These are phyloP conservation scores for Aegilops sharonensis DNA, from an alignment of 176 grass and related monocot genomes.

Conservation along the genomic window DNA sequence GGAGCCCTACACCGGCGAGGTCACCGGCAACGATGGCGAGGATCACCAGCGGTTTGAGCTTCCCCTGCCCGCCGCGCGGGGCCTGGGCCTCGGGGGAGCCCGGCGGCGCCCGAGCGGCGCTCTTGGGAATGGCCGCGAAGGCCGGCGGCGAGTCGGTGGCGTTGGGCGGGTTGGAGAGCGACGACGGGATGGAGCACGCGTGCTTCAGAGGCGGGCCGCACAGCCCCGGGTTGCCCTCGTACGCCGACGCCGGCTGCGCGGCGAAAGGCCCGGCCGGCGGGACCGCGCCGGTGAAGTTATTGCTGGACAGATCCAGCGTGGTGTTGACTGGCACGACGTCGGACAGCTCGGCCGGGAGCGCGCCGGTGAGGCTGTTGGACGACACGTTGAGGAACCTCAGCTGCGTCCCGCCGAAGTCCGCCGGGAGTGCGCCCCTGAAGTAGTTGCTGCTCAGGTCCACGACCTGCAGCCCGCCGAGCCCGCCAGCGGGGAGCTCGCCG, in stretches of 20 bases:
- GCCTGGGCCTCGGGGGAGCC: background rate
- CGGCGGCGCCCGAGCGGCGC: slow-evolving; percentile 14
- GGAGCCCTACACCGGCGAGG: slow-evolving; percentile 61
- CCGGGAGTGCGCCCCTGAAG: slow-evolving; percentile 60
- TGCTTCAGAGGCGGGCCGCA: slow-evolving; percentile 68
- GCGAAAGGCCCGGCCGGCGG: slow-evolving; percentile 55
- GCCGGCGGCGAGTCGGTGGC: slow-evolving; percentile 73
- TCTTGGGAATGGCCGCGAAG: slow-evolving; percentile 90
- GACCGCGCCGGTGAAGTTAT: slow-evolving; percentile 75
- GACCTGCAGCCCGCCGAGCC: slow-evolving; percentile 50
- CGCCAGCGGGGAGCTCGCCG: slow-evolving; percentile 49
- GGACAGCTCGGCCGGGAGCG: slow-evolving; percentile 40
- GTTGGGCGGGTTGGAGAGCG: slow-evolving; percentile 73
- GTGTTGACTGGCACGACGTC: slow-evolving; percentile 48
- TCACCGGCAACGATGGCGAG: slow-evolving; percentile 73
- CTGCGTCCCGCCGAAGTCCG: slow-evolving; percentile 46
- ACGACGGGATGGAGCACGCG: slow-evolving; percentile 66
- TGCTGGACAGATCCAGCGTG: slow-evolving; percentile 70
- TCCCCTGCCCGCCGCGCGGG: slow-evolving; percentile 31
- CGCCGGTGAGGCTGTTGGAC: slow-evolving; percentile 58
- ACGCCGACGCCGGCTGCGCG: slow-evolving; percentile 49
- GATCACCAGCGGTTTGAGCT: slow-evolving; percentile 43
- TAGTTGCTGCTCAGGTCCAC: slow-evolving; percentile 73
- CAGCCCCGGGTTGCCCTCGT: slow-evolving; percentile 67
- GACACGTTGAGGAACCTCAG: slow-evolving; percentile 70